Conservation (phyloP, 1,284 basidiomycete species). For the Takashimella koratensis region DNA sequence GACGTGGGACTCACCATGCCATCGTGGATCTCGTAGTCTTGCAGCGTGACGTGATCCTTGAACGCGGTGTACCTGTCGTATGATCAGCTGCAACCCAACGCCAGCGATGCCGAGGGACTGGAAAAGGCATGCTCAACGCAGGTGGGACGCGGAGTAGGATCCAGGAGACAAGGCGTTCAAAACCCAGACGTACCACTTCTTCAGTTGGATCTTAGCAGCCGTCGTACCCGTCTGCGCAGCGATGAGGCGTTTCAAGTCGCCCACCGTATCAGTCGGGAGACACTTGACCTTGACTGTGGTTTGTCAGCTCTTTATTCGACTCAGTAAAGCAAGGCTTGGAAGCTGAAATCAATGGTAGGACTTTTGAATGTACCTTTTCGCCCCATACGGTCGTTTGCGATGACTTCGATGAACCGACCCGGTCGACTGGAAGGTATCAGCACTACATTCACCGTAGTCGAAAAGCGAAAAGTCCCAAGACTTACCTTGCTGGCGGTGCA, state of each 20-base stretch:
- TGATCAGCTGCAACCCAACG: too few relatives aligned
- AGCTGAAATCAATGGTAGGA: constrained; percentile 1
- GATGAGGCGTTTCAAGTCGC: constrained; percentile 94
- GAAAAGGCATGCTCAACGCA: too few relatives aligned
- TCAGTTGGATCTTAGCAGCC: constrained; percentile 78
- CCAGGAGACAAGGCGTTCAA: too few relatives aligned
- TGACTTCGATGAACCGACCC: constrained; percentile 64
- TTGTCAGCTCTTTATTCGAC: constrained; percentile 4
- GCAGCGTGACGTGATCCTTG: constrained; percentile 90
- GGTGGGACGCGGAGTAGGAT: not conserved
- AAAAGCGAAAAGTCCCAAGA: too few relatives aligned
- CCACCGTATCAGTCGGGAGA: constrained; percentile 91
- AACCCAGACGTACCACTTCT: constrained; percentile 92
- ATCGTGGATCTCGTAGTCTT: constrained; percentile 92
- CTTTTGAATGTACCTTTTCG: constrained; percentile 67
- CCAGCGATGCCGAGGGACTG: too few relatives aligned
- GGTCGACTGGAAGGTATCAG: constrained; percentile 5
- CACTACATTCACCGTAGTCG: not conserved
- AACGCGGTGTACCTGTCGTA: constrained; percentile 82
- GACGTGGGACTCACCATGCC: constrained; percentile 59
- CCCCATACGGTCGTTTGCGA: constrained; percentile 94
- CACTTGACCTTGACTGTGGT: constrained; percentile 83
- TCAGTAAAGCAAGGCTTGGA: constrained; percentile 3
- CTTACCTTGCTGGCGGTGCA: constrained; percentile 3
- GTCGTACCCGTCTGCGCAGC: constrained; percentile 94